Evolutionary conservation across 306 rosid genomes (phyloP).

Genomic region (Quercus berberidifolia): DNA sequence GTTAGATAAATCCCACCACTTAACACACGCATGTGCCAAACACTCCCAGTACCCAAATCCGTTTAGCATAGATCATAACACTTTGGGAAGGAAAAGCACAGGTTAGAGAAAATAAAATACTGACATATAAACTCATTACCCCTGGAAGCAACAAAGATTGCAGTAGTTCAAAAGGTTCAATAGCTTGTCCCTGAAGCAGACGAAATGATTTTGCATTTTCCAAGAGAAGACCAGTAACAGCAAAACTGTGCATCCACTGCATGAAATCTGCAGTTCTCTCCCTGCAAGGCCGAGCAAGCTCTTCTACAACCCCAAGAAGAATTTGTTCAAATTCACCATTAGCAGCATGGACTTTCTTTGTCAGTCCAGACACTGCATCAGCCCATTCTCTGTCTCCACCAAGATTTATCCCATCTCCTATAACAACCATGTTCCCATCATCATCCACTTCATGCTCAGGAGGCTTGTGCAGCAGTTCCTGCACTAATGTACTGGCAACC

Average conservation of each 20-base stretch:
- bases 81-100: neutral
- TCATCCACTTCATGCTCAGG: constrained; percentile 79
- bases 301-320: constrained; percentile 61
- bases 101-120: neutral
- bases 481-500: constrained; percentile 71
- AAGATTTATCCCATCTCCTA: constrained; percentile 90
- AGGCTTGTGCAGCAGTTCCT: constrained; percentile 75
- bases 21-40: neutral
- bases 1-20: neutral
- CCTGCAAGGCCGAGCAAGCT: constrained; percentile 84
- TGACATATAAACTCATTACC: constrained; percentile 38
- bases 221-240: constrained; percentile 73
- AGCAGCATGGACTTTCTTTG: constrained; percentile 75
- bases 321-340: constrained; percentile 86
- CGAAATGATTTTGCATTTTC: constrained; percentile 67
- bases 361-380: constrained; percentile 66
- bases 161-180: constrained; percentile 61
- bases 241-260: constrained; percentile 91
- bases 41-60: neutral
- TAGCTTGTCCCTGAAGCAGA: constrained; percentile 55
- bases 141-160: constrained; percentile 85
- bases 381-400: constrained; percentile 97
- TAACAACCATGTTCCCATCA: constrained; percentile 71
- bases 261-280: constrained; percentile 83
- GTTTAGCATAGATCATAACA: neutral